These are phyloP conservation scores for Biscutella auriculata DNA, from an alignment of 441 rosid species.

Conservation along the genomic window DNA sequence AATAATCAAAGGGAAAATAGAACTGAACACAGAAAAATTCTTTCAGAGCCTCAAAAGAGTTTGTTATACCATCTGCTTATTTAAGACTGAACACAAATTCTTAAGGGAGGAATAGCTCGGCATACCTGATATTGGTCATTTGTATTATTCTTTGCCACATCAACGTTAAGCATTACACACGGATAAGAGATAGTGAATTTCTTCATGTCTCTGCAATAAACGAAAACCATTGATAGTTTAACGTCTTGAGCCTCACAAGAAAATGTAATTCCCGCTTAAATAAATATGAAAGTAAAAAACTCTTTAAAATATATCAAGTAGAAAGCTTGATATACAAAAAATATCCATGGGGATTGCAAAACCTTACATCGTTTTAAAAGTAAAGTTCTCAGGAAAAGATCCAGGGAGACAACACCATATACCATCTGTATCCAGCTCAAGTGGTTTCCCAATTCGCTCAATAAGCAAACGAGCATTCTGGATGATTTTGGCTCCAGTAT, in stretches of 20 bases:
- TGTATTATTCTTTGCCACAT: slow-evolving; percentile 90
- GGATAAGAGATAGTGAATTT: slow-evolving; percentile 93
- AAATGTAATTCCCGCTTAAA: not conserved
- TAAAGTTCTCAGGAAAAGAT: slow-evolving; percentile 94
- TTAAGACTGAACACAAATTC: slow-evolving; percentile 2
- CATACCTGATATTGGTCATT: slow-evolving; percentile 95
- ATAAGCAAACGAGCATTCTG: slow-evolving; percentile 92
- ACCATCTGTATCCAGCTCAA: slow-evolving; percentile 98
- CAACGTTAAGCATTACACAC: slow-evolving; percentile 97
- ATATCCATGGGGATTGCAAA: slow-evolving; percentile 2
- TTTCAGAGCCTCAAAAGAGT: not conserved
- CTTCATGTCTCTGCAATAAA: slow-evolving; percentile 62
- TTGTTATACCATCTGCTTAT: not conserved
- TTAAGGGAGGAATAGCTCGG: slow-evolving; percentile 7
- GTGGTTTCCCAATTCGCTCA: slow-evolving; percentile 97
- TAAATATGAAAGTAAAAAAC: not conserved
- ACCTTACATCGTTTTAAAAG: slow-evolving; percentile 82
- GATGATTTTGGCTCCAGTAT: slow-evolving; percentile 98
- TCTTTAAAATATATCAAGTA: not conserved
- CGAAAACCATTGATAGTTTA: slow-evolving; percentile 22
- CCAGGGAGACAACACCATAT: slow-evolving; percentile 98
- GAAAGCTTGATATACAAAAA: no score
- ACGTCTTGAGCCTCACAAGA: slow-evolving; percentile 10
- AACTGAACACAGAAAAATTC: slow-evolving; percentile 11
- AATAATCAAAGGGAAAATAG: slow-evolving; percentile 6